A percentile compares a stretch with the other conserved stretches of the same genome.
Conservation (phyloP, 495 filamentous ascomycete genomes). For the Podospora pseudocomata region DNA sequence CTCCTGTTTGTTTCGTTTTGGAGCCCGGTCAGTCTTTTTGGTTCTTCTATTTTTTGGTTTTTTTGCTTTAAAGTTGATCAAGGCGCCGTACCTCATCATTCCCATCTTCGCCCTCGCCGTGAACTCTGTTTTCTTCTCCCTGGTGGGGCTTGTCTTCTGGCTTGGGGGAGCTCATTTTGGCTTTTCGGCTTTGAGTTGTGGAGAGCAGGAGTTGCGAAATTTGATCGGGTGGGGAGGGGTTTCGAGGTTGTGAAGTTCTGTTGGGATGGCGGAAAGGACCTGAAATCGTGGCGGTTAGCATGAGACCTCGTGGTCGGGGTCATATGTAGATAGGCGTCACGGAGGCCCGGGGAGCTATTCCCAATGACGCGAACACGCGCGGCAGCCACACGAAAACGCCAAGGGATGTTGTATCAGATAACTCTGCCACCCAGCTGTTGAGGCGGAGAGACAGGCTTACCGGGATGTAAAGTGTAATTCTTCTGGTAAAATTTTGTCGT, state of each 20-base stretch:
- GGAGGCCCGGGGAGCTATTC: not conserved
- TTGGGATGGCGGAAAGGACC: no score
- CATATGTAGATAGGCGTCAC: not conserved
- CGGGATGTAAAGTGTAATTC: not conserved
- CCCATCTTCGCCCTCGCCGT: not conserved
- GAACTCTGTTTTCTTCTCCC: not conserved
- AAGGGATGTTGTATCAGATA: not conserved
- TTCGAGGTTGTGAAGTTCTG: no score
- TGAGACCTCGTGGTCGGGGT: not conserved
- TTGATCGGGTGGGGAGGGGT: no score
- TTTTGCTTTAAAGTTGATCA: constrained; percentile 9
- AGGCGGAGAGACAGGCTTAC: not conserved
- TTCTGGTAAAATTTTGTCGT: not conserved
- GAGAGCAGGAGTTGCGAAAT: not conserved
- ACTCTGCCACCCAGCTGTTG: no score
- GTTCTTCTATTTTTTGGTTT: constrained; percentile 10
- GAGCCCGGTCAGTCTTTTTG: constrained; percentile 17
- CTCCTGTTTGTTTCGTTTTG: constrained; percentile 42
- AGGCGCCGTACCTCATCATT: constrained; percentile 1
- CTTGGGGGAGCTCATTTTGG: not conserved
- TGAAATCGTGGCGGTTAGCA: not conserved
- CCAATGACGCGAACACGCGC: not conserved
- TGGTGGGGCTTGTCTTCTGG: not conserved
- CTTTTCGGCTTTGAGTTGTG: not conserved
- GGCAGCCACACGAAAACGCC: not conserved